Evolutionary conservation across 345 rosid species (phyloP), one percentile per base, ranked within the genome.

Genomic region (Eucalyptus guilfoylei): DNA sequence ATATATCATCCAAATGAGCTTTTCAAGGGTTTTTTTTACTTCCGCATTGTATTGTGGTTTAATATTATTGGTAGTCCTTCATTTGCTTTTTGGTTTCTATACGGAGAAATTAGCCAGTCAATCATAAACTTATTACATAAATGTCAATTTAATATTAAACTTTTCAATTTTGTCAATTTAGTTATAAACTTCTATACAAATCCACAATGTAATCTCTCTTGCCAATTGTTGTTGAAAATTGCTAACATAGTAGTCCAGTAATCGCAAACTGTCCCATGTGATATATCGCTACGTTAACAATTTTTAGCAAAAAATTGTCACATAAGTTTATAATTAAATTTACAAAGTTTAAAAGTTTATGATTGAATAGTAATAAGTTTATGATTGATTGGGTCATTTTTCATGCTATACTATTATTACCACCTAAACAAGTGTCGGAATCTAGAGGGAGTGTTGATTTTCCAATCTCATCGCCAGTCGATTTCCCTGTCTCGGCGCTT

Each of bases 181-280:
- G 0, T 24, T 9, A 0, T 55, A 55, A 28, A 6, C 0, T 12
- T 60, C 0, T 6, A 1, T 12, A 11, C 1, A 0, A 28, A 60
- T 28, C 28, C 32, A 3, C 17, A 62, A 2, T 28, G 7, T 62
- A 62, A 28, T 28, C 4, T 28, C 28, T 6, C 4, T 1, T 13
- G 1, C 1, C 69, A 6, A 58, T 62, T 62, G 14, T 6, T 14
- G 1, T 13, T 13, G 3, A 4, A 62, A 62, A 62, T 28, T 28
- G 0, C 4, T 1, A 1, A 62, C 7, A 13, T 30, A 0, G 2
- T 30, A 0, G 0, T 13, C 16, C 8, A 28, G 0, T 60, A 11
- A 3, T 58, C 2, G 4, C 23, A 17, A 0, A 4, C 1, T 8
- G 26, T 52, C 1, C 5, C 8, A 52, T 8, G 69, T 3, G 32